Evolutionary conservation across 352 stramenopile species (phyloP).

Genomic region (Pythium guiyangense): DNA sequence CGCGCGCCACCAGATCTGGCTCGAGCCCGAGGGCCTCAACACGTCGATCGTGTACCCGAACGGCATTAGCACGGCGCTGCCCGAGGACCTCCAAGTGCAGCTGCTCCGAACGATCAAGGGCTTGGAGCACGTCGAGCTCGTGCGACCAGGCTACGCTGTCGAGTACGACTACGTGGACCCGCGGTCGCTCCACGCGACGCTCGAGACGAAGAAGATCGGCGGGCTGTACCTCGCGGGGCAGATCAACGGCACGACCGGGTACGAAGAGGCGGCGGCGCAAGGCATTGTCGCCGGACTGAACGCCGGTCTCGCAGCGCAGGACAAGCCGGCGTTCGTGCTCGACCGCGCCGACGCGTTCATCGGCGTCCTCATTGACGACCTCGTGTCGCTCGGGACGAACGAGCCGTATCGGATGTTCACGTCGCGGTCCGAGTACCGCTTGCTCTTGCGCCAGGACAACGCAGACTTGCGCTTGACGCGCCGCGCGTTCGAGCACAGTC

Average conservation of each 20-base stretch:
- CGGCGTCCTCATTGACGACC: constrained; percentile 98
- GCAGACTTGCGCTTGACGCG: constrained; percentile 95
- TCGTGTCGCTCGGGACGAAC: constrained; percentile 94
- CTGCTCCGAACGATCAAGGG: constrained; percentile 95
- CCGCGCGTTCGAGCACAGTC: constrained; percentile 84
- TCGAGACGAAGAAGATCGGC: constrained; percentile 93
- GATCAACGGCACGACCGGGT: constrained; percentile 99
- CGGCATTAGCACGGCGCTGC: constrained; percentile 91
- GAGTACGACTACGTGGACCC: constrained; percentile 99
- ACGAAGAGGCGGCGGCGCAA: constrained; percentile 98
- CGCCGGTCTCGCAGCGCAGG: constrained; percentile 79
- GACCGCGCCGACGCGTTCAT: constrained; percentile 95
- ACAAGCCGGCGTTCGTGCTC: constrained; percentile 85
- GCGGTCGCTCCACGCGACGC: constrained; percentile 88
- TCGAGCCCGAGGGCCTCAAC: constrained; percentile 97
- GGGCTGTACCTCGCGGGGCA: constrained; percentile 96
- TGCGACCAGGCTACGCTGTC: constrained; percentile 98
- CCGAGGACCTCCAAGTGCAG: constrained; percentile 92
- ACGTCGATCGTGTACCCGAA: constrained; percentile 98
- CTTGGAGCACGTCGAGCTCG: constrained; percentile 93
- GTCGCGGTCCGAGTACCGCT: constrained; percentile 90
- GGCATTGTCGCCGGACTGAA: constrained; percentile 97
- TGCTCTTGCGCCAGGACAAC: constrained; percentile 93
- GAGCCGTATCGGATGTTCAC: constrained; percentile 99
- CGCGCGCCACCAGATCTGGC: constrained; percentile 90